Evolutionary conservation across 1,284 basidiomycete species (phyloP).

Genomic region (Puccinia horiana): DNA sequence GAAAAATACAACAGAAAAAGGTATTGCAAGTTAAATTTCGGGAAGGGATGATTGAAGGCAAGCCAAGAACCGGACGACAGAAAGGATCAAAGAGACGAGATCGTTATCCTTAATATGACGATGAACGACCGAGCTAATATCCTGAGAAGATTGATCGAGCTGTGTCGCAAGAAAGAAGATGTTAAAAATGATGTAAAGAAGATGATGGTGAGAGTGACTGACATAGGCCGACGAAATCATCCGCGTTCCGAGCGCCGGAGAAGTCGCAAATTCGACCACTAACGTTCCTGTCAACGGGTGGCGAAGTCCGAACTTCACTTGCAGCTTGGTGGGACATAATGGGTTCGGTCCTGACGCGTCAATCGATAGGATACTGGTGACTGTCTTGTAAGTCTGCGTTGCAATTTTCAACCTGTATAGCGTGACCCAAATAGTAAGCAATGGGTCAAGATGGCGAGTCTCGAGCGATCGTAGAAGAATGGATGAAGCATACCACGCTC

Average conservation of each 20-base stretch:
- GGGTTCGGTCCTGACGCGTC: conserved; percentile 13
- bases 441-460: neutral
- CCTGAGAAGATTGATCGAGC: conserved; percentile 48
- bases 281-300: conserved; percentile 30
- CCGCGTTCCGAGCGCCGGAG: conserved; percentile 24
- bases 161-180: neutral
- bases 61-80: conserved; percentile 32
- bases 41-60: conserved; percentile 20
- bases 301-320: conserved; percentile 37
- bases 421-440: neutral
- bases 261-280: conserved; percentile 27
- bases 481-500: conserved; percentile 18
- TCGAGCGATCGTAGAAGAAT: neutral
- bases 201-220: neutral
- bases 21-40: neutral
- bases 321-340: conserved; percentile 25
- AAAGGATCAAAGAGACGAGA: conserved; percentile 6
- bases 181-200: neutral
- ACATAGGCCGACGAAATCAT: conserved; percentile 35
- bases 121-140: conserved; percentile 36
- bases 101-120: conserved; percentile 18
- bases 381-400: conserved; percentile 21
- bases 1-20: no score
- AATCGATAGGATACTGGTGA: conserved; percentile 33
- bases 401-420: conserved; percentile 32